Percentiles rank a stretch among this genome's conserved stretches.
Conservation (phyloP, 306 rosid species). For the Astragalus glycyphyllos region DNA sequence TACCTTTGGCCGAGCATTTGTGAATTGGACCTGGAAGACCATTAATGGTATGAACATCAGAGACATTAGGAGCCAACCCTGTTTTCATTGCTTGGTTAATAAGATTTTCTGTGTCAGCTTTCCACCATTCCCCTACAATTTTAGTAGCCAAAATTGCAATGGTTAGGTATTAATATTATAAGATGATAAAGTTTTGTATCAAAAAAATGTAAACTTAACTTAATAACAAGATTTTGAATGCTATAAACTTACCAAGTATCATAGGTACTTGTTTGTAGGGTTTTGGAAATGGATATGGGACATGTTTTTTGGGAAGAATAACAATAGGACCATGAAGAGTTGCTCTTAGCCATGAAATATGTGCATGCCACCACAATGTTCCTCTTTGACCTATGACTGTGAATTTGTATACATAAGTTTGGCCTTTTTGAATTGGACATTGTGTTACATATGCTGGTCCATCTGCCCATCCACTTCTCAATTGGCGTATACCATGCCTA, state of each 20-base stretch:
- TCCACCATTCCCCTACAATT: conserved; percentile 84
- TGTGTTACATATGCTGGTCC: conserved; percentile 82
- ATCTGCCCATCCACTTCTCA: conserved; percentile 77
- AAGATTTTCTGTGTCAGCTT: conserved; percentile 67
- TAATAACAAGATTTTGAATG: conserved; percentile 1
- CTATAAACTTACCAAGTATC: conserved; percentile 53
- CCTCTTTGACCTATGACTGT: conserved; percentile 70
- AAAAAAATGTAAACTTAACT: conserved; percentile 10
- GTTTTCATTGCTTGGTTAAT: conserved; percentile 70
- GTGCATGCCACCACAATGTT: conserved; percentile 82
- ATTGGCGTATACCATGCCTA: conserved; percentile 72
- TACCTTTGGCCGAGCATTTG: conserved; percentile 68
- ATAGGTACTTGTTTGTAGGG: conserved; percentile 74
- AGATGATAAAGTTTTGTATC: background rate
- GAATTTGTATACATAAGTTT: conserved; percentile 66
- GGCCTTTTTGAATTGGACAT: conserved; percentile 73
- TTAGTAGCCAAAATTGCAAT: background rate
- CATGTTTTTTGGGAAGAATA: conserved; percentile 73
- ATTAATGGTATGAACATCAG: conserved; percentile 75
- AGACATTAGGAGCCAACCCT: conserved; percentile 69
- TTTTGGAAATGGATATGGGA: conserved; percentile 67
- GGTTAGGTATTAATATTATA: background rate
- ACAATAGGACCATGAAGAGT: conserved; percentile 71
- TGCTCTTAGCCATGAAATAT: conserved; percentile 77
- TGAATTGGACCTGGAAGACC: conserved; percentile 77